Percentiles rank a stretch among this genome's conserved stretches.
phyloP scores from a whole-genome alignment of 345 rosid genomes.

The Cardamine chenopodiifolia region DNA sequence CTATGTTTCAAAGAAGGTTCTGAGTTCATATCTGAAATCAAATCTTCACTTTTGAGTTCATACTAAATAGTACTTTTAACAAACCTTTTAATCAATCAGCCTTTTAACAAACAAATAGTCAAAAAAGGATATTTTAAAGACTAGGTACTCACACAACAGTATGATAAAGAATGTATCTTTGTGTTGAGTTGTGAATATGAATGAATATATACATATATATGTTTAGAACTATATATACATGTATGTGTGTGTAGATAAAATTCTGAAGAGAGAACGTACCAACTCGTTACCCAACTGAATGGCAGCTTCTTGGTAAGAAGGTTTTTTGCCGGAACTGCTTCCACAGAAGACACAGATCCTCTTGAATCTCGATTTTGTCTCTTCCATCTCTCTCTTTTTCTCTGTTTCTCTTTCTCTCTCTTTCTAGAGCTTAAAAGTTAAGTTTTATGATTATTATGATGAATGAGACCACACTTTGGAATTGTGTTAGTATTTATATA shows the following conservation, averaged over 20 bases:
- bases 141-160: background rate
- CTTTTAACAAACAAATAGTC: background rate
- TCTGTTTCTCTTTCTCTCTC: slow-evolving; percentile 29
- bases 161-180: slow-evolving; percentile 4
- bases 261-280: slow-evolving; percentile 47
- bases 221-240: background rate
- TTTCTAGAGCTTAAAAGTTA: slow-evolving; percentile 28
- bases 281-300: slow-evolving; percentile 75
- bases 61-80: slow-evolving; percentile 2
- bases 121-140: background rate
- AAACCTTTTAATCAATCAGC: background rate
- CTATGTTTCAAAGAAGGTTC: slow-evolving; percentile 28
- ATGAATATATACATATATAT: background rate
- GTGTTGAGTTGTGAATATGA: background rate
- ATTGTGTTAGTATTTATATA: slow-evolving; percentile 39
- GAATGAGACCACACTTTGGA: slow-evolving; percentile 39
- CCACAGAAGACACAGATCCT: slow-evolving; percentile 93
- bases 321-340: slow-evolving; percentile 78
- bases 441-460: slow-evolving; percentile 37
- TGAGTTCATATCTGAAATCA: slow-evolving; percentile 9
- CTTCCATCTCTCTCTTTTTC: slow-evolving; percentile 44
- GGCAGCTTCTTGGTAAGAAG: slow-evolving; percentile 84
- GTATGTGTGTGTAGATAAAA: background rate
- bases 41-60: slow-evolving; percentile 17
- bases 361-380: slow-evolving; percentile 66